phyloP scores from a whole-genome alignment of 371 early-diverging fungal species.

The Batkoa obscura region DNA sequence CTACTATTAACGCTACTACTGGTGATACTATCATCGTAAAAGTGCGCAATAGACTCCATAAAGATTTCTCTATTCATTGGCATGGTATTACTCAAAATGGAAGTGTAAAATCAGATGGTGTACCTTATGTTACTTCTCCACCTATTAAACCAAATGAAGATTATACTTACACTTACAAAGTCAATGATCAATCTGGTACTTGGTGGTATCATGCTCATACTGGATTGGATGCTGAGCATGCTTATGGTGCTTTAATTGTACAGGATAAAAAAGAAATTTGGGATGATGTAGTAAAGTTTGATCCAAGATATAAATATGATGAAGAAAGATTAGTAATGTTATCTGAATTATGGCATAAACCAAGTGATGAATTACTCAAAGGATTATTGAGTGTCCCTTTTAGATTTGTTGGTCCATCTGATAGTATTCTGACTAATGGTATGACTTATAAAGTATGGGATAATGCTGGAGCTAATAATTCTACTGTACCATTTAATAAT shows the following conservation, averaged over 20 bases:
- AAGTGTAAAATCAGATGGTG: conserved; percentile 9
- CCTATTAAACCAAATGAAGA: conserved; percentile 12
- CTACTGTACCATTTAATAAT: neutral
- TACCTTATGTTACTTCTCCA: conserved; percentile 10
- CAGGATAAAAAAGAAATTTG: conserved; percentile 11
- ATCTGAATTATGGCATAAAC: neutral
- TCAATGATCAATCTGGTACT: conserved; percentile 17
- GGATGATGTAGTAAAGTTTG: conserved; percentile 5
- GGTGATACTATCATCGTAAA: conserved; percentile 7
- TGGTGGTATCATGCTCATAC: conserved; percentile 21
- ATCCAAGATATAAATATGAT: conserved; percentile 10
- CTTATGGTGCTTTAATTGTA: conserved; percentile 12
- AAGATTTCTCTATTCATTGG: conserved; percentile 9
- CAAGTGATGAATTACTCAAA: neutral
- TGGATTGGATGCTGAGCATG: neutral
- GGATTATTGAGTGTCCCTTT: neutral
- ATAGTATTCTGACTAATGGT: conserved; percentile 19
- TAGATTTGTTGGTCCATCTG: conserved; percentile 5
- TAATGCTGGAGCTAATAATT: neutral
- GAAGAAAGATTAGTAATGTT: conserved; percentile 15
- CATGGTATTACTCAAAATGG: conserved; percentile 9
- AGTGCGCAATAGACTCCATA: conserved; percentile 3
- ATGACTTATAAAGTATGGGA: conserved; percentile 9
- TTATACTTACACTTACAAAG: conserved; percentile 15
- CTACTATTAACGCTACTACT: conserved; percentile 5